phyloP scores from a whole-genome alignment of 192 early-diverging fungal species.

The Backusella tuberculispora region DNA sequence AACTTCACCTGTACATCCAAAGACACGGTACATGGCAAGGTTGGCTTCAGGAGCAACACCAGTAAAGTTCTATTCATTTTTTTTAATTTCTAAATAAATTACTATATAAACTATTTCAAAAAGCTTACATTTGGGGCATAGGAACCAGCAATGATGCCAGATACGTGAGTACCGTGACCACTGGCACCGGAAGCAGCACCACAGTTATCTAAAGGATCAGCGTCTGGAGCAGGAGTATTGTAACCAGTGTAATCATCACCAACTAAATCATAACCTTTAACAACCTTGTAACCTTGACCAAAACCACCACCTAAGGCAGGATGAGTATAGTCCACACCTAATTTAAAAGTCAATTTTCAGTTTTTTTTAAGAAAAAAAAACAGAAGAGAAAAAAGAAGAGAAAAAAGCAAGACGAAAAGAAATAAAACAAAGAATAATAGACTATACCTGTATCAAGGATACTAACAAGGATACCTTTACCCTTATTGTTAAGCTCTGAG shows the following conservation, averaged over 20 bases:
- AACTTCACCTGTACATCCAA: conserved; percentile 73
- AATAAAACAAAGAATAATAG: background rate
- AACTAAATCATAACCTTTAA: conserved; percentile 66
- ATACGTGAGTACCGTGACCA: conserved; percentile 68
- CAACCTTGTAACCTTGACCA: conserved; percentile 60
- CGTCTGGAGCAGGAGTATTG: conserved; percentile 26
- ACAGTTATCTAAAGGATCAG: conserved; percentile 60
- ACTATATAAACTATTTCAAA: background rate
- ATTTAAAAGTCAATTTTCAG: background rate
- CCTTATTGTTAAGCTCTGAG: conserved; percentile 54
- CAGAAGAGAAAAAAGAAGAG: no score
- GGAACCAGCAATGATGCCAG: conserved; percentile 63
- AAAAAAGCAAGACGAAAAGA: no score
- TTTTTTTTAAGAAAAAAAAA: background rate
- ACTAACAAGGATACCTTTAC: conserved; percentile 69
- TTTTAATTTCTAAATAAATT: background rate
- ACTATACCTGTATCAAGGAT: conserved; percentile 65
- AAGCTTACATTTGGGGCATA: conserved; percentile 36
- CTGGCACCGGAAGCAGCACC: conserved; percentile 24
- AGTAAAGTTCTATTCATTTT: conserved; percentile 43
- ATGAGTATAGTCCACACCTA: conserved; percentile 62
- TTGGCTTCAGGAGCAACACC: conserved; percentile 73
- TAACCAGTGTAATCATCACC: conserved; percentile 54
- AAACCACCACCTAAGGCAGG: conserved; percentile 71
- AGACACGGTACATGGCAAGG: conserved; percentile 80